Conservation (phyloP, 495 filamentous ascomycete genomes). For the Echria macrotheca region DNA sequence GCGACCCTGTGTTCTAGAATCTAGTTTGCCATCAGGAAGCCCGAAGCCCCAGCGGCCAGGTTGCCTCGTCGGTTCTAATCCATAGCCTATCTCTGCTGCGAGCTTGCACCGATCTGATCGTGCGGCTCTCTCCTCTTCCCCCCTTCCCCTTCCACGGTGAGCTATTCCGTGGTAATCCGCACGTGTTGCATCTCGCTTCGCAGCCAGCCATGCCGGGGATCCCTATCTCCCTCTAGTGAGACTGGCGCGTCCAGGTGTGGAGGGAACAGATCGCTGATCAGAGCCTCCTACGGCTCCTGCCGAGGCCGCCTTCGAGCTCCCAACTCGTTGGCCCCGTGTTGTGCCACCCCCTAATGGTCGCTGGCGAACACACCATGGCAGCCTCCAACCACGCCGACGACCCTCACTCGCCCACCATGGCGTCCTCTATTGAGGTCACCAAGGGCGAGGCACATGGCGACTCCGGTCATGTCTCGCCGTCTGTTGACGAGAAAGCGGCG, state of each 20-base stretch:
- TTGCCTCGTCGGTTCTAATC: no score
- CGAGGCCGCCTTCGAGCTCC: not conserved
- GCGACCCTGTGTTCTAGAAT: constrained; percentile 13
- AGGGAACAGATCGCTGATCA: constrained; percentile 3
- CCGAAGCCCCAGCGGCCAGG: not conserved
- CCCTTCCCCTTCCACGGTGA: not conserved
- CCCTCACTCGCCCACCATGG: not conserved
- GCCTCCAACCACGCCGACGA: not conserved
- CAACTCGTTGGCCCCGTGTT: not conserved
- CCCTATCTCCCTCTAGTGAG: no score
- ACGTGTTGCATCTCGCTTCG: constrained; percentile 12
- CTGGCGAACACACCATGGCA: constrained; percentile 2
- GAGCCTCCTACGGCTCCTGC: constrained; percentile 9
- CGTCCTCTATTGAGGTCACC: not conserved
- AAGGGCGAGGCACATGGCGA: not conserved
- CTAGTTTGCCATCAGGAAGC: not conserved
- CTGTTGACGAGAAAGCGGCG: constrained; percentile 1
- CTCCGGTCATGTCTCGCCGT: not conserved
- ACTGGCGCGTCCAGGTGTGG: no score
- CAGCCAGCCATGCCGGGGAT: not conserved
- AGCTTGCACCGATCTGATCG: no score
- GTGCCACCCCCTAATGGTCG: not conserved
- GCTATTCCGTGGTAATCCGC: constrained; percentile 1
- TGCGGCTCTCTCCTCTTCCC: constrained; percentile 1
- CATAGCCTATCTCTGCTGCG: no score